Percentiles rank a stretch among this genome's conserved stretches.
phyloP scores from a whole-genome alignment of 768 basidiomycete genomes.

The Termitomyces sp. region DNA sequence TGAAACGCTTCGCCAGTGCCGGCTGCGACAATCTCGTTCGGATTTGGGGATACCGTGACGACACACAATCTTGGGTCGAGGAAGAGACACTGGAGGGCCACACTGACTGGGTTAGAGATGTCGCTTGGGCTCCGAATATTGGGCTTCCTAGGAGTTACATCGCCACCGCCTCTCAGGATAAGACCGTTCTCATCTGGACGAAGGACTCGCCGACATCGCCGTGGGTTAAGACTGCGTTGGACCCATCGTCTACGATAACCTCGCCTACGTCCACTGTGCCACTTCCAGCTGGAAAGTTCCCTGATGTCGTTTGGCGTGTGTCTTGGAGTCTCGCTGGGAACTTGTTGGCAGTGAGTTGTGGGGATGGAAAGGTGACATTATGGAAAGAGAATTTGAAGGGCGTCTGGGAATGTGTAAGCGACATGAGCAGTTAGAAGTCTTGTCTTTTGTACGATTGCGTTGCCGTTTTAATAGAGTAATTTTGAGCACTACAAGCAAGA shows the following conservation, averaged over 20 bases:
- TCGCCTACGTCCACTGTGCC: conserved; percentile 37
- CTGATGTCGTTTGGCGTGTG: conserved; percentile 98
- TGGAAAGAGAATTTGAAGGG: conserved; percentile 98
- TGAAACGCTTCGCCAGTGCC: conserved; percentile 91
- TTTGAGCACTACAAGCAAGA: background rate
- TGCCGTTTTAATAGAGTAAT: background rate
- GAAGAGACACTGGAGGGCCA: conserved; percentile 91
- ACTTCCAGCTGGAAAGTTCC: conserved; percentile 73
- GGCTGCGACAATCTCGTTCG: conserved; percentile 95
- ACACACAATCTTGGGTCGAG: conserved; percentile 83
- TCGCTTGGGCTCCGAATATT: conserved; percentile 98
- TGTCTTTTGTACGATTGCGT: conserved; percentile 1
- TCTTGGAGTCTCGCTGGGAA: conserved; percentile 98
- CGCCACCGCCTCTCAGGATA: conserved; percentile 93
- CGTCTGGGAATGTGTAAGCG: conserved; percentile 95
- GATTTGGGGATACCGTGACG: conserved; percentile 89
- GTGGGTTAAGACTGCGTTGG: conserved; percentile 79
- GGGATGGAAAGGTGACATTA: conserved; percentile 94
- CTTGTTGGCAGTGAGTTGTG: conserved; percentile 92
- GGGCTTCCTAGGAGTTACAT: conserved; percentile 93
- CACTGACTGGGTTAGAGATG: conserved; percentile 96
- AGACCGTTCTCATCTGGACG: conserved; percentile 88
- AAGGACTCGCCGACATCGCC: conserved; percentile 68
- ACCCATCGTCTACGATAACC: conserved; percentile 54
- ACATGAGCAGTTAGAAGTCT: conserved; percentile 70